Percentiles rank a stretch among this genome's conserved stretches.
These are phyloP conservation scores for Zopfochytrium polystomum DNA, from an alignment of 371 early-diverging fungal genomes.

Conservation along the genomic window DNA sequence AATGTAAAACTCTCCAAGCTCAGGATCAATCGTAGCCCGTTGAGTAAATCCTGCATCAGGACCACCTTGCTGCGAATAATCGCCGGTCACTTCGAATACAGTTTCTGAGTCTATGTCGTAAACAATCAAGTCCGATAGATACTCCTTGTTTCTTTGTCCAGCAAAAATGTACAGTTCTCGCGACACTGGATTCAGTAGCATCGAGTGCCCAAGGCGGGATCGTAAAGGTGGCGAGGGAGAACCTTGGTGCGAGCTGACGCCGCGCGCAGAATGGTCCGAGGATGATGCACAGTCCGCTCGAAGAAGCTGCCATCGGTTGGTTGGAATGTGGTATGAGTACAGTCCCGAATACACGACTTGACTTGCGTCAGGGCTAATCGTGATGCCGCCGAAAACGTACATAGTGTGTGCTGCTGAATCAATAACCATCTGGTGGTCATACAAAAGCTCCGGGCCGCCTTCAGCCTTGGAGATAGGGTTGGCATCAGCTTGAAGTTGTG, in stretches of 20 bases:
- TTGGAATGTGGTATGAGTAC: slow-evolving; percentile 69
- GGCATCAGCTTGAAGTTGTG: neutral
- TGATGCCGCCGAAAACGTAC: slow-evolving; percentile 90
- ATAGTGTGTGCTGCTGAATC: slow-evolving; percentile 66
- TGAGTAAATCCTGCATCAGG: slow-evolving; percentile 82
- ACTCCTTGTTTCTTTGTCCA: slow-evolving; percentile 80
- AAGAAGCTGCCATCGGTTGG: slow-evolving; percentile 64
- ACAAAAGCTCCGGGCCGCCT: slow-evolving; percentile 85
- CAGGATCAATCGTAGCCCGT: slow-evolving; percentile 74
- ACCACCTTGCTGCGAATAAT: slow-evolving; percentile 66
- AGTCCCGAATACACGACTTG: slow-evolving; percentile 76
- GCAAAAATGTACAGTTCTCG: slow-evolving; percentile 84
- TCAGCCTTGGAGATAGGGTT: slow-evolving; percentile 43
- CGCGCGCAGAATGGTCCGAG: no score
- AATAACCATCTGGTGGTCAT: slow-evolving; percentile 92
- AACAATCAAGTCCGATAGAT: slow-evolving; percentile 67
- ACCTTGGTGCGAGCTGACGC: no score
- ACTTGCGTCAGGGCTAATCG: slow-evolving; percentile 58
- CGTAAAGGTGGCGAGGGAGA: slow-evolving; percentile 47
- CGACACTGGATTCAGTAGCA: slow-evolving; percentile 72
- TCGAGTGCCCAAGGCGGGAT: slow-evolving; percentile 84
- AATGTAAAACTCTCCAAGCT: slow-evolving; percentile 77
- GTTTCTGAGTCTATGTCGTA: slow-evolving; percentile 75
- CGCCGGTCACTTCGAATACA: slow-evolving; percentile 67
- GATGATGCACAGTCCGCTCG: no score